Evolutionary conservation across 805 yeast genomes (phyloP), one percentile per base, ranked within the genome.

Genomic region (Yamadazyma takamatsuzukensis): DNA sequence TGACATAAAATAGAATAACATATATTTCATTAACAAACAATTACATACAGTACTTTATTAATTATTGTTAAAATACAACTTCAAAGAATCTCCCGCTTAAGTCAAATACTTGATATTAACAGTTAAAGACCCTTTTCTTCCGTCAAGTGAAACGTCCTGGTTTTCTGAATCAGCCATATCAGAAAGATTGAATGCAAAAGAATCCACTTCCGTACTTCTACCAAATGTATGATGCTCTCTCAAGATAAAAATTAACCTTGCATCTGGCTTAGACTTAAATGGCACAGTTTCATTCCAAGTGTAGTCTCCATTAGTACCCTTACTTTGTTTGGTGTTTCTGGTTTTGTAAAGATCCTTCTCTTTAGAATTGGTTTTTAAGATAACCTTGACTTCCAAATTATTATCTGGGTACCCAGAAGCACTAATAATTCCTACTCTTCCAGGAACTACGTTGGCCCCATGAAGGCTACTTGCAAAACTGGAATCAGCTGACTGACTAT

Each of bases 191-290:
- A 86, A 47, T 23, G 74, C 64, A 6, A 77, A 78, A 29, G 67
- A 67, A 9, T 83, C 95, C 25, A 87, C 34, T 36, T 76, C 83
- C 17, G 65, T 62, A 44, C 76, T 80, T 49, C 81, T 79, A 23
- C 95, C 88, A 45, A 89, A 71, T 2, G 77, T 72, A 53, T 84
- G 93, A 49, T 76, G 83, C 21, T 79, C 76, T 25, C 76, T 66
- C 17, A 85, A 74, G 25, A 69, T 67, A 48, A 90, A 74, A 3
- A 75, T 61, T 25, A 89, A 48, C 34, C 64, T 70, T 3, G 80
- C 79, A 8, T 74, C 80, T 4, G 78, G 58, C 4, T 80, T 66
- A 4, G 90, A 80, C 48, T 74, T 78, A 64, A 89, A 83, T 4
- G 79, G 68, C 39, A 72, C 65, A 14, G 78, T 64, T 50, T 86